Conservation (phyloP, 805 yeast genomes). For the Starmerella roubikii region DNA sequence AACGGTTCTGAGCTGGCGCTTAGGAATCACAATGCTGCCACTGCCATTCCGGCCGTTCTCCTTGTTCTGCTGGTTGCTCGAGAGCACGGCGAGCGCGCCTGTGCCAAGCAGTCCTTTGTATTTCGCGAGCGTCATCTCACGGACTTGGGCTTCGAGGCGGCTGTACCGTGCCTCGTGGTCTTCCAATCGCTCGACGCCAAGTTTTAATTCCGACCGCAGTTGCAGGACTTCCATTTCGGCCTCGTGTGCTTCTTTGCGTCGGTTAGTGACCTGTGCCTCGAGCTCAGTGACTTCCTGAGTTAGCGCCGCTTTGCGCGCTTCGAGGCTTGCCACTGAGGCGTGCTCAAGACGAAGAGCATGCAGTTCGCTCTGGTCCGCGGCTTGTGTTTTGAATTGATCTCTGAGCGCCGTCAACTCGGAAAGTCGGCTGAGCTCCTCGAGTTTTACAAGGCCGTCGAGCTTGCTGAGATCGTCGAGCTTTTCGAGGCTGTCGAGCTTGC, state of each 20-base stretch:
- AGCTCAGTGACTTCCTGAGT: constrained; percentile 9
- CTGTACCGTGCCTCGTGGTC: constrained; percentile 15
- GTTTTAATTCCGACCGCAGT: constrained; percentile 15
- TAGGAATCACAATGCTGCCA: constrained; percentile 12
- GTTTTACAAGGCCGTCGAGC: constrained; percentile 4
- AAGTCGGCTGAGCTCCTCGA: constrained; percentile 3
- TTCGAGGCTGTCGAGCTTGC: constrained; percentile 1
- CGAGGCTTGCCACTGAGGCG: not conserved
- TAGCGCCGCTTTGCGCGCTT: constrained; percentile 2
- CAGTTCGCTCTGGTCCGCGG: constrained; percentile 6
- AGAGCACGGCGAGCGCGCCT: constrained; percentile 18
- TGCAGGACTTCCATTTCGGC: constrained; percentile 6
- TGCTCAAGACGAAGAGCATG: constrained; percentile 3
- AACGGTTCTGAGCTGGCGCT: constrained; percentile 21
- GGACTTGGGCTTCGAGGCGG: constrained; percentile 15
- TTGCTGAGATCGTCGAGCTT: constrained; percentile 2
- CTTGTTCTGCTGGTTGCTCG: constrained; percentile 12
- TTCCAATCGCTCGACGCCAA: constrained; percentile 10
- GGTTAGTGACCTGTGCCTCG: not conserved
- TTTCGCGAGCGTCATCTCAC: constrained; percentile 17
- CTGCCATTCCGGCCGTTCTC: constrained; percentile 20
- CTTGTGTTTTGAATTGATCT: constrained; percentile 14
- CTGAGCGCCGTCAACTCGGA: constrained; percentile 7
- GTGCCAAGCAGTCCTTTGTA: constrained; percentile 18
- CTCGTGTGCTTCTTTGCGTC: constrained; percentile 8